These are phyloP conservation scores for Exidia glandulosa DNA, from an alignment of 768 basidiomycete genomes.

Conservation along the genomic window DNA sequence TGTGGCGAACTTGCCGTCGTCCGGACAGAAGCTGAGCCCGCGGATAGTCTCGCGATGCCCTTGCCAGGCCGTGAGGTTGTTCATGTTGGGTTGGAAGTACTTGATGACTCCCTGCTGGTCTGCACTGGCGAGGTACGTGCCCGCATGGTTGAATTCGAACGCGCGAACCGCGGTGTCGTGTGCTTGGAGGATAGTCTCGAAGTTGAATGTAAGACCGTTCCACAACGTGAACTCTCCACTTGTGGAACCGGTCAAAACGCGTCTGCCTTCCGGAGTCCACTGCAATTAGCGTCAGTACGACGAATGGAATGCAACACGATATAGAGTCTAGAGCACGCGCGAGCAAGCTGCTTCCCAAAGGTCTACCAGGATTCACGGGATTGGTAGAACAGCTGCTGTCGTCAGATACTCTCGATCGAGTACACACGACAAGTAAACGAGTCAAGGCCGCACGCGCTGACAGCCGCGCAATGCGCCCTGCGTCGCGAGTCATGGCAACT, in stretches of 20 bases:
- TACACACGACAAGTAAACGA: too few species aligned
- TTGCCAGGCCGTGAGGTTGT: constrained; percentile 89
- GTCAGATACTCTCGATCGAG: too few species aligned
- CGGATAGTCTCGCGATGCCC: constrained; percentile 93
- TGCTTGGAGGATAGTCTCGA: constrained; percentile 98
- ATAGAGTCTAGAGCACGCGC: too few species aligned
- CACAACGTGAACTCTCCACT: constrained; percentile 97
- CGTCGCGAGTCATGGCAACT: too few species aligned
- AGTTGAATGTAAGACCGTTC: constrained; percentile 99
- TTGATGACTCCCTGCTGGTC: constrained; percentile 94
- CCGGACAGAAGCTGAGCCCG: constrained; percentile 83
- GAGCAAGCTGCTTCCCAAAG: too few species aligned
- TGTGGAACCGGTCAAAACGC: constrained; percentile 88
- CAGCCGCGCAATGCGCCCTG: too few species aligned
- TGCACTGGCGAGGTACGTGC: constrained; percentile 84
- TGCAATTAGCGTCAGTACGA: constrained; percentile 24
- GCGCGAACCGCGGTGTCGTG: constrained; percentile 92
- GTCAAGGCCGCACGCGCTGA: too few species aligned
- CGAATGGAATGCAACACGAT: too few species aligned
- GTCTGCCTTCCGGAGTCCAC: constrained; percentile 97
- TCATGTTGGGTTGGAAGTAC: constrained; percentile 99
- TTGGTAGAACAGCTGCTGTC: too few species aligned
- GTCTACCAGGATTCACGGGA: too few species aligned
- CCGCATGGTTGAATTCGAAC: constrained; percentile 83
- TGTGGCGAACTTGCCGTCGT: constrained; percentile 86